These are phyloP conservation scores for Celoporthe dispersa DNA, from an alignment of 2,329 filamentous ascomycete genomes.

Conservation along the genomic window DNA sequence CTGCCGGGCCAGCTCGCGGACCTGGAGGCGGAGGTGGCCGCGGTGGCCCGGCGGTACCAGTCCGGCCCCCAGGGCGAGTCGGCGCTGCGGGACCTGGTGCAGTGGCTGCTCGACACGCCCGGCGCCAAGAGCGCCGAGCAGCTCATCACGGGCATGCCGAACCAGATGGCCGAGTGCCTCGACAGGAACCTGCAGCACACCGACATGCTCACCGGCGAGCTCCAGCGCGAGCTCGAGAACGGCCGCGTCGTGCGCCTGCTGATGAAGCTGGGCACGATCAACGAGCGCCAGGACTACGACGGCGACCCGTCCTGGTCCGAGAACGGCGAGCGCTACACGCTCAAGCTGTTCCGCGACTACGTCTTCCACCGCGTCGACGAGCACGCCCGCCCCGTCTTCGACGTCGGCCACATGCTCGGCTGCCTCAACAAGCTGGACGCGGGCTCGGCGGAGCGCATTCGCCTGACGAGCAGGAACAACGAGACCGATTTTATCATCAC, in stretches of 20 bases:
- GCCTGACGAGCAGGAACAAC: constrained; percentile 85
- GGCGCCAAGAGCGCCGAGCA: constrained; percentile 74
- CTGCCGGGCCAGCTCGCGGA: constrained; percentile 57
- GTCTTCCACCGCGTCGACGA: constrained; percentile 95
- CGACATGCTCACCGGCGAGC: constrained; percentile 73
- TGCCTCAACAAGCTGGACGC: constrained; percentile 93
- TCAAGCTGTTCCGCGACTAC: constrained; percentile 96
- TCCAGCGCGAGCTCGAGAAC: constrained; percentile 87
- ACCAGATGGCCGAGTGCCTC: constrained; percentile 74
- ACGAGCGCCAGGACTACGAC: constrained; percentile 86
- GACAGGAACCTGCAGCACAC: constrained; percentile 79
- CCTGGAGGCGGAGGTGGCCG: constrained; percentile 55
- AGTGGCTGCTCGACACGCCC: constrained; percentile 75
- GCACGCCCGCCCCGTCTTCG: constrained; percentile 79
- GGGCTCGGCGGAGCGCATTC: constrained; percentile 83
- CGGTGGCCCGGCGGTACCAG: constrained; percentile 25
- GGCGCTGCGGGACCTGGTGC: constrained; percentile 77
- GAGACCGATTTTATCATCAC: constrained; percentile 86
- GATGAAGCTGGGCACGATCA: constrained; percentile 82
- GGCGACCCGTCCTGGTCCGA: constrained; percentile 84
- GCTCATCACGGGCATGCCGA: constrained; percentile 77
- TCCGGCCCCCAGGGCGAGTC: constrained; percentile 28
- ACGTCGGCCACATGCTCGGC: constrained; percentile 84
- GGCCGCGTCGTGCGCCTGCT: constrained; percentile 80
- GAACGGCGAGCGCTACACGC: constrained; percentile 86